Base-by-base conservation (phyloP, 2,329 filamentous ascomycete genomes). In the Colletotrichum orchidophilum region DNA sequence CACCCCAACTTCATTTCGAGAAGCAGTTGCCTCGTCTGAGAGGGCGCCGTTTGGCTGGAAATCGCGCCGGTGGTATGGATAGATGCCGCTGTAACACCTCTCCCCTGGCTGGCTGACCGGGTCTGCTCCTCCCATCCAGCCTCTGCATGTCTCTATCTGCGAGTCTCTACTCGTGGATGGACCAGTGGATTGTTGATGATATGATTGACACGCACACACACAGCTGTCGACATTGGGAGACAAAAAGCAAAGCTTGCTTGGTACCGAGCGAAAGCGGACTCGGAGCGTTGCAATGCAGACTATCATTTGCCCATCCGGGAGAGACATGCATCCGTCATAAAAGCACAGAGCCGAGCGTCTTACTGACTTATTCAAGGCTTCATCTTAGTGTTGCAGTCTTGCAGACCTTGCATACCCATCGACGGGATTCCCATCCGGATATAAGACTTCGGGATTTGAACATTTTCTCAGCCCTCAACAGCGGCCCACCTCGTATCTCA, bases 291-390 rank as follows among this genome's bases (percentile, higher is more conserved):
- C 55, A 29, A 18, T 33, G 52, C 39, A 52, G 50, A 42, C 57
- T 26, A 53, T 62, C 57, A 33, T 33, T 61, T 62, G 3, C 49
- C 57, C 11, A 21, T 62, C 67, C 31, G 46, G 68, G 63, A 35
- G 9, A 18, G 5, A 59, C 49, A 61, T 62, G 63, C 57, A 49
- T 57, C 63, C 21, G 33, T 70, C 57, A 53, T 39, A 67, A 67
- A 46, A 33, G 24, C 33, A 50, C 31, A 13, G 33, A 35, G 18
- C 35, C 49, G 33, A 33, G 50, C 18, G 18, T 24, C 39, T 29
- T 24, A 46, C 59, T 29, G 24, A 33, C 29, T 67, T n/a, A 52
- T 39, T 29, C 50, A 15, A 33, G 26, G 6, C 13, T 26, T 24
- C 18, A 29, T 29, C 27, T 64, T 26, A 31, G 39, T 39, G 31